Conservation (phyloP, 169 alveolate genomes). For the Cryptosporidium tyzzeri region DNA sequence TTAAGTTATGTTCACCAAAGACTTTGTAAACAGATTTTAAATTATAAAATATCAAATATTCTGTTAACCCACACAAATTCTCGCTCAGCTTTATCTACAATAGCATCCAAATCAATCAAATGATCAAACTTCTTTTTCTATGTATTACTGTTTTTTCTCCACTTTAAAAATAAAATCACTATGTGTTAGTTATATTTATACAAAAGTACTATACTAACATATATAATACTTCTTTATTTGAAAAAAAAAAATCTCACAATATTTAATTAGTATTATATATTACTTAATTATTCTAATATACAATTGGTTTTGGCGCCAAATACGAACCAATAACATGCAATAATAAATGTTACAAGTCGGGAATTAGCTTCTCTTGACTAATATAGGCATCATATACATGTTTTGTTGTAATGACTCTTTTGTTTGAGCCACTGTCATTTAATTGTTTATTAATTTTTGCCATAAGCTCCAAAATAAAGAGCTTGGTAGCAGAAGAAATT, state of each 20-base stretch:
- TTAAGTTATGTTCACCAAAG: background rate
- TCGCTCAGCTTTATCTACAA: background rate
- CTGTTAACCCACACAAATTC: background rate
- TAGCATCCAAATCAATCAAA: background rate
- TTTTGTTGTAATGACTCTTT: slow-evolving; percentile 7
- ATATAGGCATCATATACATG: slow-evolving; percentile 26
- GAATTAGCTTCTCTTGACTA: slow-evolving; percentile 24
- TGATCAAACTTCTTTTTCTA: background rate
- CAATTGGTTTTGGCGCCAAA: background rate
- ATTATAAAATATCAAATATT: too few relatives aligned
- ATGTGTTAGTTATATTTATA: too few relatives aligned
- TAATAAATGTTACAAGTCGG: background rate
- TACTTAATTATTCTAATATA: background rate
- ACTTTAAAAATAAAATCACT: background rate
- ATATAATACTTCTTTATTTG: too few relatives aligned
- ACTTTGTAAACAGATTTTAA: too few relatives aligned
- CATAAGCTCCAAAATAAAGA: slow-evolving; percentile 60
- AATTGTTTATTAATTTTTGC: slow-evolving; percentile 29
- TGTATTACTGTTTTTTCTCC: background rate
- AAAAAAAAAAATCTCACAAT: background rate
- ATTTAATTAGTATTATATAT: background rate
- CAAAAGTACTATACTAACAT: too few relatives aligned
- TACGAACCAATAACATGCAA: background rate
- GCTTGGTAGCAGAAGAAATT: slow-evolving; percentile 47
- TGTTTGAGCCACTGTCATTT: background rate